Percentiles rank a stretch among this genome's conserved stretches.
Evolutionary conservation across 257 asterid genomes (phyloP).

Genomic region (Scutellaria baicalensis): DNA sequence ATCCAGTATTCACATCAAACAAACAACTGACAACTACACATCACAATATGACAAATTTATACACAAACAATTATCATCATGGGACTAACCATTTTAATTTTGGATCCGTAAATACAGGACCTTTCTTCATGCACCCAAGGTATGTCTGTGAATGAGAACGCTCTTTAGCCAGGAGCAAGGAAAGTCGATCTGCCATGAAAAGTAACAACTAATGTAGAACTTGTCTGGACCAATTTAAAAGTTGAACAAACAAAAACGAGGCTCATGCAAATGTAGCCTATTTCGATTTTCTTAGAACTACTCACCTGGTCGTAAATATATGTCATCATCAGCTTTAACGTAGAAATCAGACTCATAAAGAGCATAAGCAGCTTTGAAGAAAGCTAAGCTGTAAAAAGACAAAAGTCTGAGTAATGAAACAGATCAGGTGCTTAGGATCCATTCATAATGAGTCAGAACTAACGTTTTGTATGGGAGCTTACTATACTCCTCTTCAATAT

Average conservation of each 20-base stretch:
- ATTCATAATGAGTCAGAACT: slow-evolving; percentile 34
- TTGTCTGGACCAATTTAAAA: slow-evolving; percentile 2
- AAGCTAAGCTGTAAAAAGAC: slow-evolving; percentile 62
- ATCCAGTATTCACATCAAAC: slow-evolving; percentile 6
- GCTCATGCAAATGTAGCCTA: background rate
- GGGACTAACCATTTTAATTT: slow-evolving; percentile 84
- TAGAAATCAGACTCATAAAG: slow-evolving; percentile 88
- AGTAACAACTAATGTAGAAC: slow-evolving; percentile 12
- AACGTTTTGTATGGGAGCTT: slow-evolving; percentile 99
- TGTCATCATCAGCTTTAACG: slow-evolving; percentile 98
- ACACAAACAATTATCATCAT: slow-evolving; percentile 3
- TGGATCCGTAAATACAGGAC: slow-evolving; percentile 94
- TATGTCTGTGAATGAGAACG: slow-evolving; percentile 92
- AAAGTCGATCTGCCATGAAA: slow-evolving; percentile 68
- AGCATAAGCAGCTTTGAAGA: slow-evolving; percentile 95
- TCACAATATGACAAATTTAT: background rate
- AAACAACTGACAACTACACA: slow-evolving; percentile 1
- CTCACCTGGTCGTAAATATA: slow-evolving; percentile 90
- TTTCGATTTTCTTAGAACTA: slow-evolving; percentile 5
- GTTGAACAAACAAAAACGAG: background rate
- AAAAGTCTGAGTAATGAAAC: slow-evolving; percentile 19
- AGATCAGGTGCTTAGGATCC: slow-evolving; percentile 6
- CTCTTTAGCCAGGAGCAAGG: slow-evolving; percentile 91
- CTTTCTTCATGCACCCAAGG: slow-evolving; percentile 98
- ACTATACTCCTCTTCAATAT: slow-evolving; percentile 96